Percentiles rank a stretch among this genome's conserved stretches.
Evolutionary conservation across 495 filamentous ascomycete genomes (phyloP).

Genomic region (Penicillium antarcticum): DNA sequence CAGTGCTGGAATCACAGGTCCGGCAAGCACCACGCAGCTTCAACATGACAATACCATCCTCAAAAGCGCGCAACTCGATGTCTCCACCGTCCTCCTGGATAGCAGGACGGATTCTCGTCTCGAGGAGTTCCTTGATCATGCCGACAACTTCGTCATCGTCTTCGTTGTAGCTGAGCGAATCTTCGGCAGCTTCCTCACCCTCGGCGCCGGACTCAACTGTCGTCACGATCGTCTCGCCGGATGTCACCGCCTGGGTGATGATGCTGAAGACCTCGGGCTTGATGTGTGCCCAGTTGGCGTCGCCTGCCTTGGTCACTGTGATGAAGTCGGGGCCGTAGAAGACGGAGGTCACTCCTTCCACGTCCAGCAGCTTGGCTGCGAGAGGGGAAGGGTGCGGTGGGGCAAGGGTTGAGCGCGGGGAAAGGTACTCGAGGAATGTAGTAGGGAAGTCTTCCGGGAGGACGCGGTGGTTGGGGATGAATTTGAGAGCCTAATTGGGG

Average conservation of each 20-base stretch:
- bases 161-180: conserved; percentile 75
- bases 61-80: conserved; percentile 89
- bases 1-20: conserved; percentile 93
- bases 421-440: conserved; percentile 86
- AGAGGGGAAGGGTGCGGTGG: conserved; percentile 92
- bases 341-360: conserved; percentile 89
- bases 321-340: conserved; percentile 96
- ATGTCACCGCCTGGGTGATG: conserved; percentile 85
- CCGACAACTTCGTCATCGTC: conserved; percentile 89
- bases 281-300: conserved; percentile 89
- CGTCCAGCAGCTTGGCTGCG: conserved; percentile 80
- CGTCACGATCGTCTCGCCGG: conserved; percentile 77
- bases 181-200: conserved; percentile 49
- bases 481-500: conserved; percentile 68
- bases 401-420: conserved; percentile 80
- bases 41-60: conserved; percentile 77
- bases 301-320: conserved; percentile 85
- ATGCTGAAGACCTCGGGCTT: conserved; percentile 93
- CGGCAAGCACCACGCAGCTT: conserved; percentile 91
- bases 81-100: conserved; percentile 98
- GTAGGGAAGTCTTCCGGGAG: conserved; percentile 68
- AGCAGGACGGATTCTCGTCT: conserved; percentile 88
- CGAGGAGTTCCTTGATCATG: conserved; percentile 98
- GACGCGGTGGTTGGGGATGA: conserved; percentile 81
- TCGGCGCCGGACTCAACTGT: conserved; percentile 60